phyloP scores from a whole-genome alignment of 257 asterid genomes.

The Solanum rostratum region DNA sequence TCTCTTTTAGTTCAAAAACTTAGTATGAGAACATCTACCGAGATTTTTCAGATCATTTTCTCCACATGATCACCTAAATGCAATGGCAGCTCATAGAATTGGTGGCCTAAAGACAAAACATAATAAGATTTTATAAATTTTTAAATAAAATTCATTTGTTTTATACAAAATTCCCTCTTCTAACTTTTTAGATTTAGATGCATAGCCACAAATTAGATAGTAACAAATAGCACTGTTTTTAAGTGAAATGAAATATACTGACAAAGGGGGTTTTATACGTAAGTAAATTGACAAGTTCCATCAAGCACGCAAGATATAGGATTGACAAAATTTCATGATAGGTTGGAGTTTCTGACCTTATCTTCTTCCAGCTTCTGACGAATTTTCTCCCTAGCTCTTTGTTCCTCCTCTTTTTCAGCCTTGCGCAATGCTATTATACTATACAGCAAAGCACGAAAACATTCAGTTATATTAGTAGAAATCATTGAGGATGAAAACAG shows the following conservation, averaged over 20 bases:
- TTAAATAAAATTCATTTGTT: too few relatives aligned
- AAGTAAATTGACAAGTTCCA: neutral
- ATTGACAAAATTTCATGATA: neutral
- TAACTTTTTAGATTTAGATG: neutral
- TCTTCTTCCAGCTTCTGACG: constrained; percentile 96
- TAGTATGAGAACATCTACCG: neutral
- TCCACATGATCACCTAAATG: neutral
- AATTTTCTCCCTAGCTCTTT: constrained; percentile 83
- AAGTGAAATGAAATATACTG: neutral
- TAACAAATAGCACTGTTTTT: neutral
- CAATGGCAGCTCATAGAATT: neutral
- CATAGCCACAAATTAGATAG: neutral
- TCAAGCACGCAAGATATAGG: neutral
- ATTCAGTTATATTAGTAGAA: neutral
- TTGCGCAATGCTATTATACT: constrained; percentile 82
- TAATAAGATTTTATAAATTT: too few relatives aligned
- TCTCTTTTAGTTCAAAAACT: neutral
- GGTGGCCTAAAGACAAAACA: neutral
- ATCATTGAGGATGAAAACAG: neutral
- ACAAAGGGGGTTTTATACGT: neutral
- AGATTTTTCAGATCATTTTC: neutral
- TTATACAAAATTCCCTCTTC: neutral
- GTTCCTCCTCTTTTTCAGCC: constrained; percentile 96
- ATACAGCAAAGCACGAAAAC: constrained; percentile 8
- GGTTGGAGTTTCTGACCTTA: constrained; percentile 45